phyloP scores from a whole-genome alignment of 2,329 filamentous ascomycete species.

The Colletotrichum navitas region DNA sequence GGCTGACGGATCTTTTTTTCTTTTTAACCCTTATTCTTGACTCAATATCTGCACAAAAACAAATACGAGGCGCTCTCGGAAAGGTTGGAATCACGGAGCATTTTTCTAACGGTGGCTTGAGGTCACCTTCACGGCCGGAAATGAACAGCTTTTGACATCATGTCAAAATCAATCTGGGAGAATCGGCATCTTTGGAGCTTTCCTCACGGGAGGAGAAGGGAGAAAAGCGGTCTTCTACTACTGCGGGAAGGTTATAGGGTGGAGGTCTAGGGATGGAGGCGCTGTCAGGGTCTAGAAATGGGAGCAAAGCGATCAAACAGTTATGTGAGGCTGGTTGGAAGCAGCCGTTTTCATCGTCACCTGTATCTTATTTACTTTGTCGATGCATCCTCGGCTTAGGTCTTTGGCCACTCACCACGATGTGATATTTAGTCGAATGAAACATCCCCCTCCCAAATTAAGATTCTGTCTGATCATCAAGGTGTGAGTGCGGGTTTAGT shows the following conservation, averaged over 20 bases:
- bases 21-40: background rate
- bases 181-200: background rate
- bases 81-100: background rate
- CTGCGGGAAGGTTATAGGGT: background rate
- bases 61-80: slow-evolving; percentile 15
- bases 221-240: background rate
- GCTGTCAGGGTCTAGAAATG: background rate
- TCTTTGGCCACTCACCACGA: background rate
- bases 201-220: background rate
- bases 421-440: slow-evolving; percentile 8
- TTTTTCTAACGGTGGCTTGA: background rate
- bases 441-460: background rate
- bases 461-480: no score
- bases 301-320: slow-evolving; percentile 11
- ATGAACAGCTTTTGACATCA: slow-evolving; percentile 13
- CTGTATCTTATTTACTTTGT: background rate
- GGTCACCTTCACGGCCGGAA: slow-evolving; percentile 1
- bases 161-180: slow-evolving; percentile 6
- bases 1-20: background rate
- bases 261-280: background rate
- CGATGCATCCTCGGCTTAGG: background rate
- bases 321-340: slow-evolving; percentile 11
- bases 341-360: background rate
- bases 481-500: background rate
- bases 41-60: slow-evolving; percentile 1